These are phyloP conservation scores for Stachybotrys elegans DNA, from an alignment of 2,329 filamentous ascomycete genomes.

Conservation along the genomic window DNA sequence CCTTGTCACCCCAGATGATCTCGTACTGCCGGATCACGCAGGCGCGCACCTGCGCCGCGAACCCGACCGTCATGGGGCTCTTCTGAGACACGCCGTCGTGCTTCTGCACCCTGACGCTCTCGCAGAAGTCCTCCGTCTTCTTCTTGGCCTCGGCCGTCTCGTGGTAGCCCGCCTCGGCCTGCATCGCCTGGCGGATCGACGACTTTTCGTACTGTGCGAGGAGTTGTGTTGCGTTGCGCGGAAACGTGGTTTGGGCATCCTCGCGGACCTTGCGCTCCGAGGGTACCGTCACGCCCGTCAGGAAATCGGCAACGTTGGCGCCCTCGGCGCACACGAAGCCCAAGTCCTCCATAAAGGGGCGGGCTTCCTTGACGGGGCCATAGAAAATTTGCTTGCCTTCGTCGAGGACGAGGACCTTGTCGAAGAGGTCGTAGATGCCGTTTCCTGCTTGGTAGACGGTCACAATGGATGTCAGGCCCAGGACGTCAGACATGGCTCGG, in stretches of 20 bases:
- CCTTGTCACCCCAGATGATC: constrained; percentile 60
- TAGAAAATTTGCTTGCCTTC: constrained; percentile 63
- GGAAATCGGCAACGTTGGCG: constrained; percentile 60
- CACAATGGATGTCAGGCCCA: constrained; percentile 55
- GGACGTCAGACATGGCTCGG: constrained; percentile 58
- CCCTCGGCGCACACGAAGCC: constrained; percentile 59
- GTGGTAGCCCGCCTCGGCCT: constrained; percentile 53
- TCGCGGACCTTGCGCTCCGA: constrained; percentile 59
- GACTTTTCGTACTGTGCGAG: constrained; percentile 47
- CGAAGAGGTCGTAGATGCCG: constrained; percentile 64
- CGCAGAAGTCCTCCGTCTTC: constrained; percentile 48
- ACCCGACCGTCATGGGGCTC: constrained; percentile 53
- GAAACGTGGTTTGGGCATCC: constrained; percentile 34
- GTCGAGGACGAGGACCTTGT: constrained; percentile 65
- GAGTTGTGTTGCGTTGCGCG: constrained; percentile 39
- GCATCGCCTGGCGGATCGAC: constrained; percentile 43
- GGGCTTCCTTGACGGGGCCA: constrained; percentile 52
- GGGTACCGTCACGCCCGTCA: constrained; percentile 62
- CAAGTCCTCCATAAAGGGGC: constrained; percentile 58
- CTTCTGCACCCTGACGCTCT: constrained; percentile 49
- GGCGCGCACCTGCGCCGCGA: constrained; percentile 49
- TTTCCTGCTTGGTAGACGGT: constrained; percentile 68
- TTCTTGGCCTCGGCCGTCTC: constrained; percentile 40
- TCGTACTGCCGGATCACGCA: constrained; percentile 58
- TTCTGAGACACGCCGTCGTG: constrained; percentile 44